Evolutionary conservation across 2,329 filamentous ascomycete genomes (phyloP).

Genomic region (Pleoardoris graminearum): DNA sequence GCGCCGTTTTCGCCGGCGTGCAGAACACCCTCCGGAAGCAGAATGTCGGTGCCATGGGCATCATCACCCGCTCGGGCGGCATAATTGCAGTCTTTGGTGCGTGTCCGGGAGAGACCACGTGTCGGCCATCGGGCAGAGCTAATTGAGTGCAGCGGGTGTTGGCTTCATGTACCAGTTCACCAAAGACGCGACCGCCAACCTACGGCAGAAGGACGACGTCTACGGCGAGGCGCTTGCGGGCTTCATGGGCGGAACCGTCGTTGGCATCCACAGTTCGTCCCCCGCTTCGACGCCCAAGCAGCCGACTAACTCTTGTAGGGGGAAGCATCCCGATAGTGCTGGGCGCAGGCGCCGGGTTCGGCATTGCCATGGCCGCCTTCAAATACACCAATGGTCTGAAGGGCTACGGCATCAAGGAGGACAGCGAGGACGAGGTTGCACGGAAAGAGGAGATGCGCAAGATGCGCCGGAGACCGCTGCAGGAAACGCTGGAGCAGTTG

Average conservation of each 20-base stretch:
- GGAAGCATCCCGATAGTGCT: conserved; percentile 71
- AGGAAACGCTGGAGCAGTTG: conserved; percentile 78
- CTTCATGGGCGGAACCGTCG: conserved; percentile 71
- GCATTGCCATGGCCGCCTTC: conserved; percentile 64
- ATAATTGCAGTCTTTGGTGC: conserved; percentile 71
- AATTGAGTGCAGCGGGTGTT: conserved; percentile 62
- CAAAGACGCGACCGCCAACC: conserved; percentile 75
- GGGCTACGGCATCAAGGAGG: conserved; percentile 58
- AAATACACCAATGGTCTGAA: conserved; percentile 68
- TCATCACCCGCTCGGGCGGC: conserved; percentile 78
- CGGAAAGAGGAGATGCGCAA: conserved; percentile 74
- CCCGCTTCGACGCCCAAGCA: neutral
- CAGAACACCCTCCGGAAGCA: conserved; percentile 84
- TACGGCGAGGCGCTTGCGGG: conserved; percentile 76
- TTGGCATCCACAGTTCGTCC: conserved; percentile 71
- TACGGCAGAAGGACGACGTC: conserved; percentile 80
- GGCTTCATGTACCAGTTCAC: conserved; percentile 79
- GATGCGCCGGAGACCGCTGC: conserved; percentile 72
- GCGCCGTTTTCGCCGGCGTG: conserved; percentile 73
- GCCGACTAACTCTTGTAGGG: conserved; percentile 46
- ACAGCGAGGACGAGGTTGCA: conserved; percentile 72
- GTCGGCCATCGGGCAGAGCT: conserved; percentile 18
- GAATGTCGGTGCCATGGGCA: conserved; percentile 78
- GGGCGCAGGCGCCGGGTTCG: conserved; percentile 66
- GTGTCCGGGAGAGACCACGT: conserved; percentile 22